Conservation (phyloP, 192 early-diverging fungal species). For the Phycomyces nitens region DNA sequence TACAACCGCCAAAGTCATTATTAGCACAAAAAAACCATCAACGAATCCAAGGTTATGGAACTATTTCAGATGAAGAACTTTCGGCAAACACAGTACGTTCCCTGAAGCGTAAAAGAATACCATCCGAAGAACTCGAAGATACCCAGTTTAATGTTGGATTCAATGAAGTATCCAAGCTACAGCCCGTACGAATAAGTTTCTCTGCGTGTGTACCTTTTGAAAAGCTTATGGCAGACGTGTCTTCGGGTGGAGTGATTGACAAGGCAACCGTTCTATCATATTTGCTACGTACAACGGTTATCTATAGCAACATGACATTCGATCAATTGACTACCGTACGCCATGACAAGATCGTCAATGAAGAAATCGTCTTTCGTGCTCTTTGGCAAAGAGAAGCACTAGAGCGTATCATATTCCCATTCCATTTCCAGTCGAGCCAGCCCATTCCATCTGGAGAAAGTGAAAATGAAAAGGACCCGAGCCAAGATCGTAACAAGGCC, state of each 20-base stretch:
- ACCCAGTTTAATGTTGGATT: not conserved
- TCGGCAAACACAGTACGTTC: constrained; percentile 9
- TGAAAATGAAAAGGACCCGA: not conserved
- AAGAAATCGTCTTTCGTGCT: constrained; percentile 31
- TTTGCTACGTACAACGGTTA: constrained; percentile 25
- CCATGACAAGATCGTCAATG: constrained; percentile 31
- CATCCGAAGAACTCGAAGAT: constrained; percentile 19
- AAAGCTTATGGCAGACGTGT: constrained; percentile 25
- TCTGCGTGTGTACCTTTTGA: constrained; percentile 30
- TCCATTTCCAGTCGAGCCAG: not conserved
- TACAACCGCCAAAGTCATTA: not conserved
- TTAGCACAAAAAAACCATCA: not conserved
- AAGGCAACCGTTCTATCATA: constrained; percentile 28
- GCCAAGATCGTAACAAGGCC: constrained; percentile 18
- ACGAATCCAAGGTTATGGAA: not conserved
- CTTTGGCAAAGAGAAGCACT: constrained; percentile 35
- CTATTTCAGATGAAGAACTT: not conserved
- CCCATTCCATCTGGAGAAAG: not conserved
- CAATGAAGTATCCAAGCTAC: not conserved
- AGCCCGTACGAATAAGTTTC: constrained; percentile 14
- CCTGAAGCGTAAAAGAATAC: constrained; percentile 24
- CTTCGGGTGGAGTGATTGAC: constrained; percentile 28
- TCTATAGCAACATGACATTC: constrained; percentile 38
- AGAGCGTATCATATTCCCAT: constrained; percentile 29
- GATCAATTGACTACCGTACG: constrained; percentile 29